Base-by-base conservation (phyloP, 208 protist genomes). In the Jaenimonas drosophilae region DNA sequence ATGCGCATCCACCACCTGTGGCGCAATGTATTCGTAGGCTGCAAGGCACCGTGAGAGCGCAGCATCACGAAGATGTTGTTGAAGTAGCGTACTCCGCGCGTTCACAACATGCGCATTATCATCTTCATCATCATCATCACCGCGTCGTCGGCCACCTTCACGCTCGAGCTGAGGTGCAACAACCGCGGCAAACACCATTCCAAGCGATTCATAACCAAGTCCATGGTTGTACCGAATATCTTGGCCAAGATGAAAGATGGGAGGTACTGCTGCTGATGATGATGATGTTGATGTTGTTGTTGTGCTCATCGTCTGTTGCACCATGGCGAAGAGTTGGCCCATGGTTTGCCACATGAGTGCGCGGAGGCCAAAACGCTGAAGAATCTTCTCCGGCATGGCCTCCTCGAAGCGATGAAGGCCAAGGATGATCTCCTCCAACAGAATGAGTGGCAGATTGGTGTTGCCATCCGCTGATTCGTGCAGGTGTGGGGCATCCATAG, bases 161-260 rank as follows among this genome's bases (percentile, higher is more conserved):
- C 17, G 11, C 21, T 16, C 20, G 12, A 94, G 55, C 47, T 80
- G 64, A 19, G 86, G 86, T 9, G 84, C 54, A 14, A 94, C 64
- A 2, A 86, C 81, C 31, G 77, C 78, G 2, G 86, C 77, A 33
- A 94, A 94, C 21, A 94, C 59, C 38, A 94, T 34, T 2, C 77
- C 86, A 9, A 94, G 73, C 4, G 68, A 68, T 54, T 94, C 81
- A 59, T 88, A 94, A 21, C 86, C 86, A 23, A 87, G 59, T 5
- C 86, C 86, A 23, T 78, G 76, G 52, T 94, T 94, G 65, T 86
- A 94, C 19, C 80, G 86, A 7, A 90, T 44, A 33, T 94, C 86
- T 11, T 81, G 31, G 20, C 62, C 61, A 9, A 83, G 51, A 43
- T 78, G 49, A 50, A 83, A 87, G 5, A 78, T 49, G 32, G 65